Base-by-base conservation (phyloP, 768 basidiomycete species). In the Jaapia argillacea region DNA sequence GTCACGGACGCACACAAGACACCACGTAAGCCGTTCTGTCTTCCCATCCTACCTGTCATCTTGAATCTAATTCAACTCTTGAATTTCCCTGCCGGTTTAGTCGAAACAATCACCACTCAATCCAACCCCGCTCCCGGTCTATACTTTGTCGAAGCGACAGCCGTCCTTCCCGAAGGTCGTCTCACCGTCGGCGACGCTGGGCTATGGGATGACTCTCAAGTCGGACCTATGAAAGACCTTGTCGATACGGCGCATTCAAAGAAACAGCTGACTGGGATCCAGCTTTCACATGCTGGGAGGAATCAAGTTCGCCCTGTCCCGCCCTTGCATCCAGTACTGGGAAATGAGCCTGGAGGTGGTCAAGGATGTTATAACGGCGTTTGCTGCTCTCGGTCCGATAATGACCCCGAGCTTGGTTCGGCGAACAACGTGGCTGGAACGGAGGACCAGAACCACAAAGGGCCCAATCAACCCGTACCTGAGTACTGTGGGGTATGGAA, bases 251-350 rank as follows among this genome's bases (percentile, higher is more conserved):
- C 80, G 16, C 80, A 84, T 54, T 74, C 77, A 1, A 79, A 81
- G 50, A 72, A 68, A 36, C 76, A 81, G 54, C 77, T 78, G 40
- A 72, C 87, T 18, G 85, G 67, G 6, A 79, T 87, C 43, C 87
- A 89, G 57, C 70, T 88, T 14, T 79, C 72, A 0, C 85, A 89
- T 48, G 81, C 83, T 0, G 85, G 86, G 0, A 67, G 85, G 14
- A 89, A 87, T 76, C 6, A 77, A 70, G 0, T 57, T 73, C 14
- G 71, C 77, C 57, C 72, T 13, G 1, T 79, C 82, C 0, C 87
- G 81, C 79, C 54, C 81, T 24, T 42, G 60, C 24, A 47, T 53
- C n/a, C 58, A 59, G 24, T 28, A n/a, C n/a, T n/a, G n/a, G n/a
- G n/a, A n/a, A n/a, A n/a, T n/a, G n/a, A n/a, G n/a, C n/a, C n/a